phyloP scores from a whole-genome alignment of 2,329 filamentous ascomycete species.

The Kalmusia sp. region DNA sequence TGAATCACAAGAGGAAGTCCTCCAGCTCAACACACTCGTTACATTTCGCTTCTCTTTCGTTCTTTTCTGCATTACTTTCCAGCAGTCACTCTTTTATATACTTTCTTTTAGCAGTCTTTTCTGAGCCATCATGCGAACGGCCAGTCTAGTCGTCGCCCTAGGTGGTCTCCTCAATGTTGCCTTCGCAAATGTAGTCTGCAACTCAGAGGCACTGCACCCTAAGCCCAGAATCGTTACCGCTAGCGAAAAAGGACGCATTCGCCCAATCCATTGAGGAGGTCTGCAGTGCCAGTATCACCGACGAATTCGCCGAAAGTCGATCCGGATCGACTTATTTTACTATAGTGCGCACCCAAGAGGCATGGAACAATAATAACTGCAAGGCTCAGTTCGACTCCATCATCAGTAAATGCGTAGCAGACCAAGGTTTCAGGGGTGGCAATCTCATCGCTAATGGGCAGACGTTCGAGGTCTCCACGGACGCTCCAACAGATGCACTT shows the following conservation, averaged over 20 bases:
- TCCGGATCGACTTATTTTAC: conserved; percentile 1
- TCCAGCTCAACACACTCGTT: not conserved
- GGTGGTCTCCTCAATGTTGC: conserved; percentile 1
- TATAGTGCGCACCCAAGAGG: not conserved
- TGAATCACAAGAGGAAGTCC: not conserved
- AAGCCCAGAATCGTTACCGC: conserved; percentile 2
- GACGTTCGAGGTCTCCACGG: not conserved
- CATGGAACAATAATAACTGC: not conserved
- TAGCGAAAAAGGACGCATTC: not conserved
- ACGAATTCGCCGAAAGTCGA: not conserved
- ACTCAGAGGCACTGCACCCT: not conserved
- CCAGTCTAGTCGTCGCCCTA: not conserved
- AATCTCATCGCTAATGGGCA: not conserved
- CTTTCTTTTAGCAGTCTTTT: not conserved
- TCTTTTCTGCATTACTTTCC: not conserved
- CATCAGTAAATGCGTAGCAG: conserved; percentile 1
- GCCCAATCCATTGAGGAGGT: not conserved
- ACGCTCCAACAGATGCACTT: not conserved
- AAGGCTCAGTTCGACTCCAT: not conserved
- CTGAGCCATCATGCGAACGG: not conserved
- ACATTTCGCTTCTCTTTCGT: not conserved
- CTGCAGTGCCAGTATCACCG: not conserved
- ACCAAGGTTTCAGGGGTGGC: conserved; percentile 1
- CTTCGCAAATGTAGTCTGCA: conserved; percentile 7
- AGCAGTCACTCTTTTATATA: not conserved